Conservation (phyloP, 495 filamentous ascomycete genomes). For the Penicillium atrosanguineum region DNA sequence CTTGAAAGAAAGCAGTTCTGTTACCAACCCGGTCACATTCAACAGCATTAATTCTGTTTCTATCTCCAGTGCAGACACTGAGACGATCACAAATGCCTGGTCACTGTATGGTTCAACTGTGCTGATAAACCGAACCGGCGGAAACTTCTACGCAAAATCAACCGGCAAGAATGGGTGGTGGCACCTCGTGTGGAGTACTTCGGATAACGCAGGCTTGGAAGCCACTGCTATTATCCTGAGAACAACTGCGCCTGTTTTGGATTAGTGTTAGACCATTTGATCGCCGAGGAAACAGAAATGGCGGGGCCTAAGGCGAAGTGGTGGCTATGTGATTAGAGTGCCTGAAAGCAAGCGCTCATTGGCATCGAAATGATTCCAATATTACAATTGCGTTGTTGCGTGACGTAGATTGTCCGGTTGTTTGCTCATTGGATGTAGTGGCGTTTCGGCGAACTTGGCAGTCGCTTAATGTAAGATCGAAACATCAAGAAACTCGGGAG, state of each 20-base stretch:
- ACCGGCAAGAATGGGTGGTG: slow-evolving; percentile 21
- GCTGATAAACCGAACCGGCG: slow-evolving; percentile 13
- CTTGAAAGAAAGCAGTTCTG: not conserved
- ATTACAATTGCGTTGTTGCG: too few species aligned
- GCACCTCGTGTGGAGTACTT: slow-evolving; percentile 32
- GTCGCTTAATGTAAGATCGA: too few species aligned
- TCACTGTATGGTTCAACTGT: slow-evolving; percentile 27
- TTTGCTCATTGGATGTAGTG: too few species aligned
- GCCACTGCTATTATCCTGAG: slow-evolving; percentile 22
- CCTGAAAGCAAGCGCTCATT: too few species aligned
- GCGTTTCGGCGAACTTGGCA: too few species aligned
- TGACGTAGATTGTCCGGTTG: too few species aligned
- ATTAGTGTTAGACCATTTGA: not conserved
- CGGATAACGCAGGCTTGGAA: slow-evolving; percentile 18
- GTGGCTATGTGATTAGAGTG: too few species aligned
- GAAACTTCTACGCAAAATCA: slow-evolving; percentile 10
- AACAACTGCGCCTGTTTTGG: not conserved
- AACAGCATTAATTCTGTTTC: not conserved
- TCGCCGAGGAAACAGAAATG: too few species aligned
- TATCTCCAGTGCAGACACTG: not conserved
- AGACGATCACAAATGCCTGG: slow-evolving; percentile 3
- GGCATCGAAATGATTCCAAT: too few species aligned
- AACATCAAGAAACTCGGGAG: too few species aligned
- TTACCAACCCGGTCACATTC: slow-evolving; percentile 3
- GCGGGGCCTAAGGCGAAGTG: too few species aligned